A percentile compares a stretch with the other conserved stretches of the same genome.
Evolutionary conservation across 2,329 filamentous ascomycete genomes (phyloP).

Genomic region (Paecilomyces fulvus): DNA sequence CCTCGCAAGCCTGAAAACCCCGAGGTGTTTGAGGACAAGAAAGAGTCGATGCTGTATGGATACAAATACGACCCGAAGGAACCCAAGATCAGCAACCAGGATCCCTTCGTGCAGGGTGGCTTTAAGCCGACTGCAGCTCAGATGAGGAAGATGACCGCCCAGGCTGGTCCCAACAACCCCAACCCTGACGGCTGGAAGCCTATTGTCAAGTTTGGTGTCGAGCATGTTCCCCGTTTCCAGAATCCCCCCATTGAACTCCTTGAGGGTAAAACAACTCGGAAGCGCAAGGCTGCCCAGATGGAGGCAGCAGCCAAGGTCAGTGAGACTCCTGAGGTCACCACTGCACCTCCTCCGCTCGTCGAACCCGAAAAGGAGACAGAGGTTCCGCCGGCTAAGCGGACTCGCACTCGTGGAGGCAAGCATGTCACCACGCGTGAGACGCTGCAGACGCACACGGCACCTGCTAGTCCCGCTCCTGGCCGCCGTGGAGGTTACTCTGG

Average conservation of each 20-base stretch:
- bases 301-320: slow-evolving; percentile 19
- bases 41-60: slow-evolving; percentile 53
- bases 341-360: slow-evolving; percentile 16
- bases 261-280: slow-evolving; percentile 23
- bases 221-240: slow-evolving; percentile 28
- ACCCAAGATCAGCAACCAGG: slow-evolving; percentile 41
- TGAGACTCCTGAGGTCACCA: slow-evolving; percentile 19
- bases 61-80: slow-evolving; percentile 48
- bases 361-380: slow-evolving; percentile 21
- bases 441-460: slow-evolving; percentile 11
- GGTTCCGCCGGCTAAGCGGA: slow-evolving; percentile 18
- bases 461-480: slow-evolving; percentile 7
- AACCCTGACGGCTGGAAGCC: slow-evolving; percentile 36
- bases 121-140: slow-evolving; percentile 38
- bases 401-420: slow-evolving; percentile 21
- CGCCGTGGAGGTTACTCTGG: not conserved
- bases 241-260: slow-evolving; percentile 21
- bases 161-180: slow-evolving; percentile 25
- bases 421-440: slow-evolving; percentile 15
- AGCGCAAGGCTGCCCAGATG: slow-evolving; percentile 29
- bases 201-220: slow-evolving; percentile 27
- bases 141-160: slow-evolving; percentile 30
- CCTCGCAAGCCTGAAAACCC: slow-evolving; percentile 44
- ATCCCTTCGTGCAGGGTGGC: slow-evolving; percentile 48
- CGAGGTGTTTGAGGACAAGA: slow-evolving; percentile 50